Evolutionary conservation across 495 filamentous ascomycete species (phyloP), one percentile per base, ranked within the genome.

Genomic region (Ramalina intermedia): DNA sequence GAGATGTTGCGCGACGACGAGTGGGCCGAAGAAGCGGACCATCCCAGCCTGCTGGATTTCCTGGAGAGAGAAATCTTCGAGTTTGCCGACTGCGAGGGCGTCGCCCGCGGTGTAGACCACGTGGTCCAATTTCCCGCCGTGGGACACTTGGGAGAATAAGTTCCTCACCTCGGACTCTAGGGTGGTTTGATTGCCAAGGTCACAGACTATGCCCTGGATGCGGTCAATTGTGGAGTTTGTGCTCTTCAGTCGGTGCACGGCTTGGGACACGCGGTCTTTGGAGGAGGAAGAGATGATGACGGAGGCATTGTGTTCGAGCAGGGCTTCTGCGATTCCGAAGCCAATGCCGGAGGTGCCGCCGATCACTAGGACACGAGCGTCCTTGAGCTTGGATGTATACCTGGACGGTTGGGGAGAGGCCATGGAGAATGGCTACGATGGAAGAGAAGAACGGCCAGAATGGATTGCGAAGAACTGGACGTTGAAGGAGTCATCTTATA

Each of bases 101-200:
- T 80, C 63, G 9, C 68, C 78, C 0, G 81, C 80, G 0, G 79
- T 82, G 64, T 66, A 75, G 48, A 79, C 71, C 24, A 84, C 66
- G 53, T 84, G 81, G 60, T 84, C 67, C 47, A 84, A 52, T 29
- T 61, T 61, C 20, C 63, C 49, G 41, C 55, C 45, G 2, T 41
- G 8, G 17, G 6, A 1, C 17, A 52, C 55, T 6, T 64, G 59
- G 1, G 64, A 38, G 48, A 82, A 70, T 7, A 81, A 64, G 0
- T 47, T 39, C 16, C 66, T 63, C 12, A 82, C 58, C 33, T 67
- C 63, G 2, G 63, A 52, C 44, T 80, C 69, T 3, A 76, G 54
- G 24, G 55, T 57, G 11, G 57, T 52, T 20, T 59, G 51, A 21
- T 61, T 58, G 6, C 63, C 63, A 0, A 85, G 69, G 51, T 84